A percentile compares a stretch with the other conserved stretches of the same genome.
Conservation (phyloP, 148 eudicot species). For the Heliamphora exappendiculata region DNA sequence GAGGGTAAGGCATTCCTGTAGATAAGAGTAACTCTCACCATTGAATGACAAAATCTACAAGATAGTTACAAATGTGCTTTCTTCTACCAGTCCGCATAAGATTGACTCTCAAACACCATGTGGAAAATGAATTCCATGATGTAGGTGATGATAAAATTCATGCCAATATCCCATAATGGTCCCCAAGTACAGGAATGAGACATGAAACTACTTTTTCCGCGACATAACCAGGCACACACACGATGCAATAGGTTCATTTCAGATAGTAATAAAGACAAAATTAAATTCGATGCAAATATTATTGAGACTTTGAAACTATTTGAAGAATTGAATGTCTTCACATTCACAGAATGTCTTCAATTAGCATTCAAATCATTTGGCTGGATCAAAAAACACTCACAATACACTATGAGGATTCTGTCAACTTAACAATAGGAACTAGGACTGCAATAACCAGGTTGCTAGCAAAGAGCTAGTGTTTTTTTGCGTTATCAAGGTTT, state of each 20-base stretch:
- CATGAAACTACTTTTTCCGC: not conserved
- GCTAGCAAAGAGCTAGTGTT: not conserved
- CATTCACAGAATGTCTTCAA: not conserved
- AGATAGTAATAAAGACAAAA: not conserved
- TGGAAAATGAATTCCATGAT: not conserved
- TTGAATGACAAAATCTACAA: not conserved
- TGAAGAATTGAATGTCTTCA: not conserved
- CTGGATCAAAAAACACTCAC: not conserved
- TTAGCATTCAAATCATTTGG: not conserved
- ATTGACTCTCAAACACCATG: not conserved
- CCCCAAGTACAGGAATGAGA: not conserved
- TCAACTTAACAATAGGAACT: not conserved
- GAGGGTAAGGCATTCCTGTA: slow-evolving; percentile 96
- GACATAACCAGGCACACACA: not conserved
- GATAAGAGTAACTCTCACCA: not conserved
- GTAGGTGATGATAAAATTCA: not conserved
- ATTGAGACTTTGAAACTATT: not conserved
- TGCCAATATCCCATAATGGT: not conserved
- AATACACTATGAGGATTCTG: not conserved
- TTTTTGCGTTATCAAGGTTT: not conserved
- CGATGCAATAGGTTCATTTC: not conserved
- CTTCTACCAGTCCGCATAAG: not conserved
- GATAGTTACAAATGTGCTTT: not conserved
- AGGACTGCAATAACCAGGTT: not conserved
- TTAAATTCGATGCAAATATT: not conserved